Evolutionary conservation across 148 eudicot genomes (phyloP).

Genomic region (Amaranthus palmeri): DNA sequence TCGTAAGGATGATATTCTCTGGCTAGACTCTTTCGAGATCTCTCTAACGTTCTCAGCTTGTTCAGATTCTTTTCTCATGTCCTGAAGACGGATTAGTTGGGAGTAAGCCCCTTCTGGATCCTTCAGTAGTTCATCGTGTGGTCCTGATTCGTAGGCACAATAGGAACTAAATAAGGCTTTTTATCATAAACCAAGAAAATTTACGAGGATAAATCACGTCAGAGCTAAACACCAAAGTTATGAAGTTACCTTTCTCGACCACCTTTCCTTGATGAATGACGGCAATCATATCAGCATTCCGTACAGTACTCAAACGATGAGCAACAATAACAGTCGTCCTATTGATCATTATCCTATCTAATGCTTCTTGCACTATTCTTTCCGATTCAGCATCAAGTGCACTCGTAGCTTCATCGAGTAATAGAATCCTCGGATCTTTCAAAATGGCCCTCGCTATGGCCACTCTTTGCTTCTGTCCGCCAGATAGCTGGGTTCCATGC

Average conservation of each 20-base stretch:
- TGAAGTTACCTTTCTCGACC: slow-evolving; percentile 60
- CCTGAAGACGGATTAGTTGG: slow-evolving; percentile 68
- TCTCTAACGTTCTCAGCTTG: slow-evolving; percentile 20
- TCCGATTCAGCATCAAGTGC: slow-evolving; percentile 90
- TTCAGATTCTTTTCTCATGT: slow-evolving; percentile 33
- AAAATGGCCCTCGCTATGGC: slow-evolving; percentile 87
- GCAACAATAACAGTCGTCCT: slow-evolving; percentile 80
- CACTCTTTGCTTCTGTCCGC: slow-evolving; percentile 87
- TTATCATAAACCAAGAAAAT: neutral
- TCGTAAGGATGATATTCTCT: slow-evolving; percentile 34
- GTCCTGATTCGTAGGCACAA: slow-evolving; percentile 33
- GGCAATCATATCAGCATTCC: slow-evolving; percentile 74
- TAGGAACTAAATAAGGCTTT: neutral
- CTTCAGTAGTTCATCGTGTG: slow-evolving; percentile 56
- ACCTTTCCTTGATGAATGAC: slow-evolving; percentile 74
- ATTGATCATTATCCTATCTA: slow-evolving; percentile 68
- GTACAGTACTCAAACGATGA: slow-evolving; percentile 74
- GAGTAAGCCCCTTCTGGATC: slow-evolving; percentile 79
- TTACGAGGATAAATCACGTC: neutral
- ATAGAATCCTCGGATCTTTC: slow-evolving; percentile 72
- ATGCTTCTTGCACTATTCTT: slow-evolving; percentile 74
- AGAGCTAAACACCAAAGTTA: neutral
- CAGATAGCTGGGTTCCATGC: slow-evolving; percentile 79
- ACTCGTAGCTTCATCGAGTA: slow-evolving; percentile 90
- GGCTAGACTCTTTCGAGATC: slow-evolving; percentile 37